These are phyloP conservation scores for Clohesyomyces aquaticus DNA, from an alignment of 495 filamentous ascomycete genomes.

Conservation along the genomic window DNA sequence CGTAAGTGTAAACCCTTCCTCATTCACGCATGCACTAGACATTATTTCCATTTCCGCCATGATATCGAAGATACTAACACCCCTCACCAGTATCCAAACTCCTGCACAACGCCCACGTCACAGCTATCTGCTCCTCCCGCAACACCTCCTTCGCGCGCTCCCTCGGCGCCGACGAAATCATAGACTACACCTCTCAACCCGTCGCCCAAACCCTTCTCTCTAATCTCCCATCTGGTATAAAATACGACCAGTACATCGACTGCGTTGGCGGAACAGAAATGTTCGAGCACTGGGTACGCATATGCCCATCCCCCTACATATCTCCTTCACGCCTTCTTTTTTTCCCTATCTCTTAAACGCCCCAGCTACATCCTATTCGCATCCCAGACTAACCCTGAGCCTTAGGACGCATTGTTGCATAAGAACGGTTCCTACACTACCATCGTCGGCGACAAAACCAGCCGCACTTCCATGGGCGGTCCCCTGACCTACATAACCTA, in stretches of 20 bases:
- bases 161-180: slow-evolving; percentile 41
- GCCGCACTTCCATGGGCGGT: slow-evolving; percentile 39
- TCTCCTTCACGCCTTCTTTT: no score
- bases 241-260: slow-evolving; percentile 43
- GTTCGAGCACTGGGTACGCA: slow-evolving; percentile 25
- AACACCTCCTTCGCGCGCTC: slow-evolving; percentile 42
- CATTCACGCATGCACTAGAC: background rate
- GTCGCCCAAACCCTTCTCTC: slow-evolving; percentile 26
- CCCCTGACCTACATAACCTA: slow-evolving; percentile 39
- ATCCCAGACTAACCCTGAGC: no score
- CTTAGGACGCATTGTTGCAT: slow-evolving; percentile 18
- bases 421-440: slow-evolving; percentile 34
- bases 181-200: slow-evolving; percentile 42
- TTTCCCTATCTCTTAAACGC: no score
- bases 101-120: slow-evolving; percentile 30
- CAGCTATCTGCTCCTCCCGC: slow-evolving; percentile 32
- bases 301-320: no score
- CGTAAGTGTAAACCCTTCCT: slow-evolving; percentile 3
- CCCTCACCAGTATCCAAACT: slow-evolving; percentile 34
- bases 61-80: no score
- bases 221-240: slow-evolving; percentile 20
- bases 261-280: slow-evolving; percentile 44
- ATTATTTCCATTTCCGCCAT: background rate
- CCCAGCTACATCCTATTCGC: no score
- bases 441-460: slow-evolving; percentile 46